Base-by-base conservation (phyloP, 2,329 filamentous ascomycete genomes). In the Rhinocladiella mackenziei region DNA sequence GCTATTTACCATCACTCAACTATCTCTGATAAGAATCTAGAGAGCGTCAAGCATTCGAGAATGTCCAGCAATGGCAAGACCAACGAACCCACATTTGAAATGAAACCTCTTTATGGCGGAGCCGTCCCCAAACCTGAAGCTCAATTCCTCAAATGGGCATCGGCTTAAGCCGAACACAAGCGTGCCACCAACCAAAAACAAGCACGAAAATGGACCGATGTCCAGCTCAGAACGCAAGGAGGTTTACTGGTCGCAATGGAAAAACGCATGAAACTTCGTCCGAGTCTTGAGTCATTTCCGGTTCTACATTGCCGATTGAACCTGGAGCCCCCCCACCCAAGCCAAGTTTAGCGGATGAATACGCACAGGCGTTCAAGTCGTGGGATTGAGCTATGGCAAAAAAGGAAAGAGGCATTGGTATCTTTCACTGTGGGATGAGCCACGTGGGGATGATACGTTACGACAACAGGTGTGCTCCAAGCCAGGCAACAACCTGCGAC, bases 31-130 rank as follows among this genome's bases (percentile, higher is more conserved):
- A 8, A 29, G 7, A 41, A 42, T 15, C 22, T 47, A 26, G 44
- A 47, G 28, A 38, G 41, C 18, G 32, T 47, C 44, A 45, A 31
- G 14, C 26, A 25, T 13, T 15, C 35, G 8, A 32, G 34, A 20
- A 13, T 11, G 7, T 11, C 17, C 5, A 6, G 8, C 5, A 18
- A 11, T 5, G 13, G 15, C 10, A 11, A 22, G 4, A 15, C 10
- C 29, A 11, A 15, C 13, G 29, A 14, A 26, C 5, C 29, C n/a
- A 23, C 19, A 10, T 32, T 29, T 25, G 20, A 30, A 9, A 18
- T 10, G 9, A n/a, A 11, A 15, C 19, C n/a, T 2, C 15, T 39
- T 1, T 39, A 30, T 39, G 36, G 36, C 14, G 10, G 8, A 32
- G 14, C 7, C 13, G 29, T 13, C 5, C 13, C 29, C 7, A 11